Evolutionary conservation across 257 asterid species (phyloP).

Genomic region (Solanum arcanum): DNA sequence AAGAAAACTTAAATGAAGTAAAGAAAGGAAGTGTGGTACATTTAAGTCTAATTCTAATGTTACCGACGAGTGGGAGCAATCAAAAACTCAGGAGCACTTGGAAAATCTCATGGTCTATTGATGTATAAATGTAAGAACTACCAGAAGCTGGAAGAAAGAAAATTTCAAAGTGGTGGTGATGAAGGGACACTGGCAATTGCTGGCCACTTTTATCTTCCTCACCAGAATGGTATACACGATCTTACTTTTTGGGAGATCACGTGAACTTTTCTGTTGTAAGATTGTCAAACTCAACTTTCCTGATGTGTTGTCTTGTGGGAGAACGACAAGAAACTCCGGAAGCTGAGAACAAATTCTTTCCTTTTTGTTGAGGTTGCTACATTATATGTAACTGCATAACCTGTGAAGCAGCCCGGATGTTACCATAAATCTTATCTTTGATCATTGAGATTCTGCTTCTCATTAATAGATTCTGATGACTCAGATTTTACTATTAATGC

Average conservation of each 20-base stretch:
- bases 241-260: not conserved
- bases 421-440: no score
- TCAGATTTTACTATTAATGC: not conserved
- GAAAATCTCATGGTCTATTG: not conserved
- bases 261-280: not conserved
- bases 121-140: not conserved
- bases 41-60: not conserved
- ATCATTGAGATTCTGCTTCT: no score
- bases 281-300: not conserved
- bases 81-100: not conserved
- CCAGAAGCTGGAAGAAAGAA: not conserved
- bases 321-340: not conserved
- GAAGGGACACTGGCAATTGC: not conserved
- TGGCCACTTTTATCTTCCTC: not conserved
- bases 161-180: not conserved
- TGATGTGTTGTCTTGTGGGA: not conserved
- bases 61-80: not conserved
- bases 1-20: not conserved
- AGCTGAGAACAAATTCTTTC: not conserved
- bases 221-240: not conserved
- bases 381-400: no score
- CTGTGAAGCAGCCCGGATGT: no score
- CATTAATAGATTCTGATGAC: no score
- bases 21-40: not conserved
- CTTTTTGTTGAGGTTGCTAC: not conserved